Evolutionary conservation across 352 stramenopile genomes (phyloP).

Genomic region (Phytophthora hybrid): DNA sequence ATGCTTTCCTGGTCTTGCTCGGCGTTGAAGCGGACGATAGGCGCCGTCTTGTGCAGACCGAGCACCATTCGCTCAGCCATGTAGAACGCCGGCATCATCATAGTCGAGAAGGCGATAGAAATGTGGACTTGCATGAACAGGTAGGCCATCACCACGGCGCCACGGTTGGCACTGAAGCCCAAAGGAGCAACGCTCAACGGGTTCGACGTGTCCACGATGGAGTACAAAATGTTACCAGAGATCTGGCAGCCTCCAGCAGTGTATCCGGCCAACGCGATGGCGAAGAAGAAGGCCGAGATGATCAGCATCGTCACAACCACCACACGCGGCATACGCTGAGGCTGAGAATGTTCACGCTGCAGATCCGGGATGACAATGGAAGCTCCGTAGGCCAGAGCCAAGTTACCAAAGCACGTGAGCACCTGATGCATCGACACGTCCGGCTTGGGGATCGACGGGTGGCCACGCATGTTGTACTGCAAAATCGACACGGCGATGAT

Average conservation of each 20-base stretch:
- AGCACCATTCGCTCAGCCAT: conserved; percentile 34
- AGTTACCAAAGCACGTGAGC: conserved; percentile 29
- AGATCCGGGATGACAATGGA: conserved; percentile 31
- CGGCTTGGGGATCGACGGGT: conserved; percentile 20
- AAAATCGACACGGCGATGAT: conserved; percentile 23
- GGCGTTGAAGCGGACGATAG: conserved; percentile 28
- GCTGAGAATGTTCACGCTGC: conserved; percentile 25
- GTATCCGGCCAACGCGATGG: conserved; percentile 24
- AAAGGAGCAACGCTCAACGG: conserved; percentile 19
- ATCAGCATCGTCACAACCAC: conserved; percentile 24
- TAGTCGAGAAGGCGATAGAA: conserved; percentile 29
- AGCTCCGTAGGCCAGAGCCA: conserved; percentile 30
- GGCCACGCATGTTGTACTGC: conserved; percentile 32
- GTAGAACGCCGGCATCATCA: conserved; percentile 36
- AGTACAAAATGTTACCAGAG: conserved; percentile 35
- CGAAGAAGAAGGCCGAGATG: conserved; percentile 33
- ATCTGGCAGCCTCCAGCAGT: conserved; percentile 30
- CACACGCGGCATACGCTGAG: conserved; percentile 30
- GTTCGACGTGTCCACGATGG: conserved; percentile 31
- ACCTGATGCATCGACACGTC: conserved; percentile 29
- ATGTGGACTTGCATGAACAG: conserved; percentile 43
- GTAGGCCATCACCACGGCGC: conserved; percentile 33
- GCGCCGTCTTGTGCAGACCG: conserved; percentile 28
- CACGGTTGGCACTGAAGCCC: conserved; percentile 32
- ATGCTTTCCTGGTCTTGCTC: conserved; percentile 18